phyloP scores from a whole-genome alignment of 371 early-diverging fungal species.

The Syncephalastrum contaminatum region DNA sequence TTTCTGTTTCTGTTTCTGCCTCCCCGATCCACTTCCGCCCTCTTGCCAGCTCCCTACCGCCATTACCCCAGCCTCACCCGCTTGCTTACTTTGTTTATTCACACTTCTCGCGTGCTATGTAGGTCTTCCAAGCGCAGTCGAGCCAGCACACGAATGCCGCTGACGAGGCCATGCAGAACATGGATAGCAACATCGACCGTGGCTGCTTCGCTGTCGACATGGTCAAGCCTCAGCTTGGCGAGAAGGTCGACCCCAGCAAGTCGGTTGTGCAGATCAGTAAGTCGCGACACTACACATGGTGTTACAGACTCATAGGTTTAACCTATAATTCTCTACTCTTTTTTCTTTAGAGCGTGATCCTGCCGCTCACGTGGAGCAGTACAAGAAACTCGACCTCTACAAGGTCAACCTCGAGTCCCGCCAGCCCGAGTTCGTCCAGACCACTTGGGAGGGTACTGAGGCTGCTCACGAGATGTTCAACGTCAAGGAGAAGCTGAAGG shows the following conservation, averaged over 20 bases:
- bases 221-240: slow-evolving; percentile 30
- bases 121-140: slow-evolving; percentile 32
- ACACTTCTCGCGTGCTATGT: neutral
- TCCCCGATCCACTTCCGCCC: too few species aligned
- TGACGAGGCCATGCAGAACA: slow-evolving; percentile 23
- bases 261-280: slow-evolving; percentile 34
- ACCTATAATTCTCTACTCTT: neutral
- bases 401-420: slow-evolving; percentile 35
- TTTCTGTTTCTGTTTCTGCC: too few species aligned
- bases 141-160: slow-evolving; percentile 40
- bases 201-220: slow-evolving; percentile 51
- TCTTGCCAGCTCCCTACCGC: too few species aligned
- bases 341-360: slow-evolving; percentile 30
- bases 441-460: slow-evolving; percentile 32
- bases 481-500: slow-evolving; percentile 42
- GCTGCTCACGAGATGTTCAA: slow-evolving; percentile 27
- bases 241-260: slow-evolving; percentile 20
- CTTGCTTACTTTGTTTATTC: too few species aligned
- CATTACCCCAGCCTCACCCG: too few species aligned
- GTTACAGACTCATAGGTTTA: too few species aligned
- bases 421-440: slow-evolving; percentile 30
- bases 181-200: slow-evolving; percentile 37
- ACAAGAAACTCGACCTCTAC: slow-evolving; percentile 34
- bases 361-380: slow-evolving; percentile 35
- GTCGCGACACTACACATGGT: neutral